Evolutionary conservation across 352 stramenopile species (phyloP), one percentile per base, ranked within the genome.

Genomic region (Pythium folliculosum): DNA sequence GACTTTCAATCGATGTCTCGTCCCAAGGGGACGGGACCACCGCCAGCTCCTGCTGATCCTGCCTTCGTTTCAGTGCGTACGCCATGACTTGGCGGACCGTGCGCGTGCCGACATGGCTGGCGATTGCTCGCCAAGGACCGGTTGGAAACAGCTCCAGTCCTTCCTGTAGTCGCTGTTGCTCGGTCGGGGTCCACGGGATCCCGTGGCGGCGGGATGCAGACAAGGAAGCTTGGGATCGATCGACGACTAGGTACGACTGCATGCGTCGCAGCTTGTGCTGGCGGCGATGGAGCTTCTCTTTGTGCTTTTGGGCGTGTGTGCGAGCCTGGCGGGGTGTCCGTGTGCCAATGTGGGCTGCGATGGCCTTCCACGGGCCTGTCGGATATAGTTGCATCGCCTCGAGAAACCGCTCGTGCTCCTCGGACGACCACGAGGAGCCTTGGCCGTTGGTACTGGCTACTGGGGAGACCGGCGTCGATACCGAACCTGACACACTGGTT

Each of bases 21-120:
- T 22, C 19, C 10, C 10, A 13, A 49, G 3, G 27, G 27, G 27
- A 5, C 27, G 27, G 27, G 5, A 32, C 27, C 27, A 32, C 2
- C 27, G 27, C 2, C 27, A 5, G 2, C 2, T 32, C 17, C 19
- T 7, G 43, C 3, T 83, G 79, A 58, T 77, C 74, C 47, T 82
- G 76, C 10, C 79, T 73, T 52, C 77, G 77, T 48, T 87, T 87
- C 32, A 85, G 79, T 3, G 68, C 73, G 35, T 84, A 76, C 30
- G 75, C 77, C 77, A 86, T 84, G 12, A 75, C 82, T 60, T 68
- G 61, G 10, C 61, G 61, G n/a, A 68, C 30, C 7, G 40, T 57
- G 2, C 61, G 53, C 7, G 61, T 68, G 7, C 44, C 51, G 19
- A 68, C 45, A 25, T 62, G 52, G 16, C 12, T 21, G 5, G 61